Conservation (phyloP, 768 basidiomycete genomes). For the Russula brevipes region DNA sequence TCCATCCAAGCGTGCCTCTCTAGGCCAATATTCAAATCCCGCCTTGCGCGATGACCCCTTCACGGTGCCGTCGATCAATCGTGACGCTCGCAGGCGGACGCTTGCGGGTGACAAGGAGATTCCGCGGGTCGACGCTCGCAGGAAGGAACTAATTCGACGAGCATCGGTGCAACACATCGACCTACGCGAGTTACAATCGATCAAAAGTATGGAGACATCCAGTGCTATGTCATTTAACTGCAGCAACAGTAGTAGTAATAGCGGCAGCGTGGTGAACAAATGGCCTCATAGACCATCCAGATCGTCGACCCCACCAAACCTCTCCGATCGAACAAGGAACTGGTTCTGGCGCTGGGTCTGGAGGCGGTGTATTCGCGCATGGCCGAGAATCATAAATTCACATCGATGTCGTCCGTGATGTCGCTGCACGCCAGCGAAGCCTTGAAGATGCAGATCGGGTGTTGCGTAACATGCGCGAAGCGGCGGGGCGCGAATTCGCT, state of each 20-base stretch:
- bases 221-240: not conserved
- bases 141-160: not conserved
- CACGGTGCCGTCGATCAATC: not conserved
- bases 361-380: conserved; percentile 36
- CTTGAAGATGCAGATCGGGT: conserved; percentile 38
- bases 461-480: conserved; percentile 37
- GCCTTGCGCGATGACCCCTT: not conserved
- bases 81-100: not conserved
- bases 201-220: conserved; percentile 1
- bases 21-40: not conserved
- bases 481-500: conserved; percentile 31
- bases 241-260: conserved; percentile 11
- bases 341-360: conserved; percentile 31
- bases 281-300: not conserved
- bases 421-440: conserved; percentile 35
- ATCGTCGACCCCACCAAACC: conserved; percentile 14
- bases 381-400: conserved; percentile 43
- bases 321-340: conserved; percentile 24
- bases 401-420: conserved; percentile 37
- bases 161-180: conserved; percentile 18
- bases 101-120: not conserved
- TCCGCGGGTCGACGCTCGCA: not conserved
- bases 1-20: conserved; percentile 8
- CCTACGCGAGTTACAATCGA: conserved; percentile 8
- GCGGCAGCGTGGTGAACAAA: conserved; percentile 1